These are phyloP conservation scores for Bipolaris victoriae DNA, from an alignment of 2,329 filamentous ascomycete genomes.

Conservation along the genomic window DNA sequence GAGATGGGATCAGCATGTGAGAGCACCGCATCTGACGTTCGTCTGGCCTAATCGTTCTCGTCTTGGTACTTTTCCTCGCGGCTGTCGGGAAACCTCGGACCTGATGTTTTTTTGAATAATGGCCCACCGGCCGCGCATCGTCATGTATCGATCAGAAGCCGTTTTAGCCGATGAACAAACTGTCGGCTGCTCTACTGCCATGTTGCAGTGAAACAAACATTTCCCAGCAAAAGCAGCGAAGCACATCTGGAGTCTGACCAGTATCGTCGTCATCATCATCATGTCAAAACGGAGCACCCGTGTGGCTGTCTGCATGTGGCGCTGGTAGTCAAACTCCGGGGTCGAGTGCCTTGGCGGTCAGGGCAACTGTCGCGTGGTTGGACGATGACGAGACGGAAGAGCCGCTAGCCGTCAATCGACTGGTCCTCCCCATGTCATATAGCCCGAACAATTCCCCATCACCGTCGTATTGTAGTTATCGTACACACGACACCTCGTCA, in stretches of 20 bases:
- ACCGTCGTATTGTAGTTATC: constrained; percentile 1
- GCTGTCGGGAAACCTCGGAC: constrained; percentile 15
- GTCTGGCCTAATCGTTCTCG: not conserved
- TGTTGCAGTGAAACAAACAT: too few relatives aligned
- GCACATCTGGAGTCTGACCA: too few relatives aligned
- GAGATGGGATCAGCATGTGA: not conserved
- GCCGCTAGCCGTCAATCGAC: constrained; percentile 25
- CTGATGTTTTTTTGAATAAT: not conserved
- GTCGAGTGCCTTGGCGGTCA: constrained; percentile 24
- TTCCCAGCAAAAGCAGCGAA: too few relatives aligned
- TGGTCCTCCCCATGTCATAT: constrained; percentile 23
- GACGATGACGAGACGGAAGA: constrained; percentile 21
- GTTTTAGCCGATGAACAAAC: not conserved
- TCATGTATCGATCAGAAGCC: constrained; percentile 4
- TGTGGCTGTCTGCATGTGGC: constrained; percentile 19
- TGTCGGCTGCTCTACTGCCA: too few relatives aligned
- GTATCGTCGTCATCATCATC: too few relatives aligned
- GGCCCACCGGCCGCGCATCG: constrained; percentile 9
- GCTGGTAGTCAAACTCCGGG: constrained; percentile 5
- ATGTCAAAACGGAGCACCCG: not conserved
- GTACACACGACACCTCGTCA: constrained; percentile 22
- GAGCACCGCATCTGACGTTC: constrained; percentile 1
- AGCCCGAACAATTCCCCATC: constrained; percentile 15
- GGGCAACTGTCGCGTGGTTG: constrained; percentile 21
- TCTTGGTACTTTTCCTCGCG: not conserved